phyloP scores from a whole-genome alignment of 768 basidiomycete species.

The Rhizopogon vesiculosus region DNA sequence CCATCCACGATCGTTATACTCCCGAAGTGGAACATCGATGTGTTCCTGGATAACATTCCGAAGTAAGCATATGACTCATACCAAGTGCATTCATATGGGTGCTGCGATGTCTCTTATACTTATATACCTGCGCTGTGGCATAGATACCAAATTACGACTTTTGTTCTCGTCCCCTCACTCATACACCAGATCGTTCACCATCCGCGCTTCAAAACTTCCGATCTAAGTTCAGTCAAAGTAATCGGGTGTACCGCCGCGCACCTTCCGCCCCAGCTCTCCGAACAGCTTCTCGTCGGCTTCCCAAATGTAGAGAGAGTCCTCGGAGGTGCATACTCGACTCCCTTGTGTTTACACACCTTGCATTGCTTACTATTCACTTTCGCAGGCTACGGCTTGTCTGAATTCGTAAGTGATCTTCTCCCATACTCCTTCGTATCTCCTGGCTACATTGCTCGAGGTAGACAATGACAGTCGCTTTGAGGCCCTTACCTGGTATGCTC shows the following conservation, averaged over 20 bases:
- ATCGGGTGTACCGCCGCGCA: conserved; percentile 53
- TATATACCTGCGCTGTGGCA: background rate
- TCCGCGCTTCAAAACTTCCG: conserved; percentile 33
- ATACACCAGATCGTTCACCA: conserved; percentile 54
- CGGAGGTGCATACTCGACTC: conserved; percentile 36
- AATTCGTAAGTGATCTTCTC: conserved; percentile 36
- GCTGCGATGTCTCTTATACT: background rate
- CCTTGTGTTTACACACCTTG: background rate
- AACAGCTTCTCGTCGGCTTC: conserved; percentile 28
- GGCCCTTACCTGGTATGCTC: conserved; percentile 37
- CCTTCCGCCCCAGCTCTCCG: conserved; percentile 45
- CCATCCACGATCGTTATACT: conserved; percentile 45
- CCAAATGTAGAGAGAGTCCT: conserved; percentile 22
- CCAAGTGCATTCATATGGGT: background rate
- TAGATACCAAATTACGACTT: conserved; percentile 45
- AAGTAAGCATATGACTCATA: conserved; percentile 33
- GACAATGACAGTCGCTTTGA: conserved; percentile 46
- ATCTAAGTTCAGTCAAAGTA: conserved; percentile 40
- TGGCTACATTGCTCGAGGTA: conserved; percentile 14
- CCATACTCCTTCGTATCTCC: background rate
- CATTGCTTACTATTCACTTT: background rate
- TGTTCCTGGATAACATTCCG: conserved; percentile 43
- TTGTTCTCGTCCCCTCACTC: conserved; percentile 50
- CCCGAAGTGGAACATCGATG: conserved; percentile 50
- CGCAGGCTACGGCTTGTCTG: conserved; percentile 60